phyloP scores from a whole-genome alignment of 2,329 filamentous ascomycete species.

The Penicillium sp. region DNA sequence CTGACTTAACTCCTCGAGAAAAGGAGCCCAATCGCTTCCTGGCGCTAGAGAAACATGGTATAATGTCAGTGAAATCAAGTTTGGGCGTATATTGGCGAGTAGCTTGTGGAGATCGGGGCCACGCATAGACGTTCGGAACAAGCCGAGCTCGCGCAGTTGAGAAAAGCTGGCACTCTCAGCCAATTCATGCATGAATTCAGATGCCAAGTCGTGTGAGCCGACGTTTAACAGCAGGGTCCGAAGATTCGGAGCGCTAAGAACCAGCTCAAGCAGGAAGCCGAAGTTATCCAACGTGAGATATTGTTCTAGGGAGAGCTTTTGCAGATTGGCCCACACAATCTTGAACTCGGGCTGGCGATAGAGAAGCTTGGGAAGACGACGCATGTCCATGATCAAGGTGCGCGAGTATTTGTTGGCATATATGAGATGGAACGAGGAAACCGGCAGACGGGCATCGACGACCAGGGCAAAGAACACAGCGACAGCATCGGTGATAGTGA shows the following conservation, averaged over 20 bases:
- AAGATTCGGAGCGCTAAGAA: conserved; percentile 23
- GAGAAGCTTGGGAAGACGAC: conserved; percentile 25
- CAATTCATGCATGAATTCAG: conserved; percentile 26
- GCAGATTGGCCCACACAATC: conserved; percentile 20
- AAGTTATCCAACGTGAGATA: conserved; percentile 27
- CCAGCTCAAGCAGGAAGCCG: conserved; percentile 23
- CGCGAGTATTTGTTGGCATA: conserved; percentile 23
- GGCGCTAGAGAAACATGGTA: conserved; percentile 19
- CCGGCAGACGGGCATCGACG: conserved; percentile 16
- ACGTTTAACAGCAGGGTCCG: conserved; percentile 20
- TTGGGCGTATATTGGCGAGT: conserved; percentile 10
- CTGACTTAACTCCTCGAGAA: conserved; percentile 14
- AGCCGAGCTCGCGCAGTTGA: conserved; percentile 17
- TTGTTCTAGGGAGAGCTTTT: conserved; percentile 23
- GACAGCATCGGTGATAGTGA: conserved; percentile 24
- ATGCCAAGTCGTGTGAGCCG: conserved; percentile 22
- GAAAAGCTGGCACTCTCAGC: conserved; percentile 19
- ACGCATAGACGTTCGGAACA: conserved; percentile 21
- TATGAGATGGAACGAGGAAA: conserved; percentile 22
- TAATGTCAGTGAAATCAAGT: conserved; percentile 15
- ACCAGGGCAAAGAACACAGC: conserved; percentile 25
- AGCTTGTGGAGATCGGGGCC: conserved; percentile 17
- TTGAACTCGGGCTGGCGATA: conserved; percentile 24
- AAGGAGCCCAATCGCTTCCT: conserved; percentile 15
- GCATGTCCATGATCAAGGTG: conserved; percentile 28